Base-by-base conservation (phyloP, 179 eudicot species). In the Monotropa hypopitys region DNA sequence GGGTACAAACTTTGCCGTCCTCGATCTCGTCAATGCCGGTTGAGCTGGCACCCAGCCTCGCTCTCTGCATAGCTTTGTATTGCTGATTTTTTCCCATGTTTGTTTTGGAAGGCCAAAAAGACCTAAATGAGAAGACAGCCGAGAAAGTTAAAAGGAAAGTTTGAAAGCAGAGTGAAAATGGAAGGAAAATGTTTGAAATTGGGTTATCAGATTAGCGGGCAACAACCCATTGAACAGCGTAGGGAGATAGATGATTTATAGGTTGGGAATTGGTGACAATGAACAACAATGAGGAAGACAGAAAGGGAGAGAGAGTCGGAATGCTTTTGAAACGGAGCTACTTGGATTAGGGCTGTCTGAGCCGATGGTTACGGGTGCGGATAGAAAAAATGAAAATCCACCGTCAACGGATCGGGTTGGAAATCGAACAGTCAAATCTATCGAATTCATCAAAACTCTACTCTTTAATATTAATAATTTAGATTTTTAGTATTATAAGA, bases 11-110 rank as follows among this genome's bases (percentile, higher is more conserved):
- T 50, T 88, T 86, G 88, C 92, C 92, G 82, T 89, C 92, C 12
- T 89, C 92, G 79, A 89, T 63, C 72, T 88, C 90, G 0, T 89
- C 90, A 0, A 79, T 86, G 43, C 83, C 90, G 76, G 83, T 81
- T 80, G 80, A 73, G 77, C 89, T 74, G 26, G 86, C 85, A 78
- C 90, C 90, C 51, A 89, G 54, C 83, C 87, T 86, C 2, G 92
- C 77, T 81, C 90, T 88, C 80, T 89, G 92, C 92, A 89, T 89
- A 79, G 92, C 90, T 82, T 89, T 89, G 83, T 89, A 89, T 38
- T 88, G 89, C 80, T 89, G 92, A 85, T 89, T 89, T 72, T 89
- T 89, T 21, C 92, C 92, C 92, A 89, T 89, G 47, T 43, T 43
- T 76, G 0, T 61, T 28, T 2, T 13, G 8, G 67, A 35, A 26